Base-by-base conservation (phyloP, 768 basidiomycete genomes). In the Paxillus ammoniavirescens region DNA sequence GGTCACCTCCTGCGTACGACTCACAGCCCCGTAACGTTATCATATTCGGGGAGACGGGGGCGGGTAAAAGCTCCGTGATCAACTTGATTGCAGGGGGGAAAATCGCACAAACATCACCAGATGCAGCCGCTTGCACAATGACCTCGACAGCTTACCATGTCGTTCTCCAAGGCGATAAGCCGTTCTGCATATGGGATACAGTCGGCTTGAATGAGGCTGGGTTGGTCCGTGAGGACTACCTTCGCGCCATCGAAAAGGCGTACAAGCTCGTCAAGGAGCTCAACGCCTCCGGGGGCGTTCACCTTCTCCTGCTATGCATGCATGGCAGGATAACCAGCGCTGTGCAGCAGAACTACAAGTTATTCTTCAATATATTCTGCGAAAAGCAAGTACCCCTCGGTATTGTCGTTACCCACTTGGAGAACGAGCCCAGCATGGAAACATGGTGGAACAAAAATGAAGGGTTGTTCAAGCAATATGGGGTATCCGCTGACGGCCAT, bases 321-420 rank as follows among this genome's bases (percentile, higher is more conserved):
- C 72, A 71, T 8, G 73, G 73, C 1, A 65, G 75, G 57, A 67
- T 77, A 58, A 74, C 64, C 7, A 66, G 68, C 21, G 58, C 69
- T 1, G 61, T 70, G 48, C 59, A 68, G 37, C 68, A 69, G 49
- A 78, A 77, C 52, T 78, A 73, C 65, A 63, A 50, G 36, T 36
- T 77, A 30, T 76, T 77, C 52, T 56, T 55, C 49, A 63, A 75
- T 5, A 63, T 77, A n/a, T 64, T 78, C 15, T 78, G 77, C 46
- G 67, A 65, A 30, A 53, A 52, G 40, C 50, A 66, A 31, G 74
- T 77, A 28, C 75, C 77, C 2, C 63, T 72, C 17, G 63, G 67
- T 1, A 42, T 78, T n/a, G 69, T 69, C 28, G 53, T 77, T 36
- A 77, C 75, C 8, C 59, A 74, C 41, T 61, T 78, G 37, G 77